Percentiles rank a stretch among this genome's conserved stretches.
phyloP scores from a whole-genome alignment of 2,329 filamentous ascomycete species.

The Verticillium tricorpus region DNA sequence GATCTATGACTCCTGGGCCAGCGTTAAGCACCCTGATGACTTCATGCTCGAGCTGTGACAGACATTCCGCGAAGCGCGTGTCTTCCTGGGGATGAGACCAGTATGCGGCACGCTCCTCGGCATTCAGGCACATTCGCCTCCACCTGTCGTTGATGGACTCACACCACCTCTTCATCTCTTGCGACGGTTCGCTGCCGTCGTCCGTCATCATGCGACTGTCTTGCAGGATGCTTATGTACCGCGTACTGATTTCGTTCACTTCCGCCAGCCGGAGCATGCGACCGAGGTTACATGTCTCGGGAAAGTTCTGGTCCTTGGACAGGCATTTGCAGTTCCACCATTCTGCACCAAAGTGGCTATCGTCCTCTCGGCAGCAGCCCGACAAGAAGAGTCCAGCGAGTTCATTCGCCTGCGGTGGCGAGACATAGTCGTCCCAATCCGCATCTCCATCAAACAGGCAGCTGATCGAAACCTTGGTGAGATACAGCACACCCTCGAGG shows the following conservation, averaged over 20 bases:
- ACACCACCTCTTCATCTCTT: not conserved
- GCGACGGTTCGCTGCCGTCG: not conserved
- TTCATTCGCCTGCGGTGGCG: not conserved
- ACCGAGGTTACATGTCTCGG: not conserved
- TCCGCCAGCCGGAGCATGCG: not conserved
- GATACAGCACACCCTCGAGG: not conserved
- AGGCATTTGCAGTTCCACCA: not conserved
- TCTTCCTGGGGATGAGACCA: not conserved
- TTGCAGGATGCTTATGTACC: not conserved
- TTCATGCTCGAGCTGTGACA: not conserved
- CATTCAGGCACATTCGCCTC: not conserved
- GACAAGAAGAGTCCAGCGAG: not conserved
- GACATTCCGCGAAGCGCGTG: not conserved
- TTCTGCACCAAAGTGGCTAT: not conserved
- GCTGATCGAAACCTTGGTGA: not conserved
- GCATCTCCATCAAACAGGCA: not conserved
- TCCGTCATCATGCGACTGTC: not conserved
- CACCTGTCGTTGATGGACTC: not conserved
- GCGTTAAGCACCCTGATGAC: not conserved
- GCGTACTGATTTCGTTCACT: not conserved
- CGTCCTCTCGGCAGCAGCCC: not conserved
- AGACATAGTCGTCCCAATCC: not conserved
- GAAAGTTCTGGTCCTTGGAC: not conserved
- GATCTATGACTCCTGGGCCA: not conserved
- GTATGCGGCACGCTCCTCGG: not conserved